A percentile compares a stretch with the other conserved stretches of the same genome.
Conservation (phyloP, 768 basidiomycete genomes). For the Lentinula detonsa region DNA sequence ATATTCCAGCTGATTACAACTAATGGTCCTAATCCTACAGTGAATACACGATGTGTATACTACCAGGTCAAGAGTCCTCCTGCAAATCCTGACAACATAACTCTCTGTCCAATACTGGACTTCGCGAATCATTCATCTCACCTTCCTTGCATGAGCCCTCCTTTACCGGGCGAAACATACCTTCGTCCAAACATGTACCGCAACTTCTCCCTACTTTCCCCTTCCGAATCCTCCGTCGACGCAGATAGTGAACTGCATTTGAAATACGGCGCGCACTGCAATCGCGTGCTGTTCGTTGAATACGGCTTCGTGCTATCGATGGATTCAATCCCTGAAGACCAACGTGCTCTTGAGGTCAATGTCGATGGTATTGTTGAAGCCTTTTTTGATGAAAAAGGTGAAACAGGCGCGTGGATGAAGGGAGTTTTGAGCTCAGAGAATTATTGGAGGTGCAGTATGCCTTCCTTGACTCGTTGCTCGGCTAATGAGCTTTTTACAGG, state of each 20-base stretch:
- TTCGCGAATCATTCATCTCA: conserved; percentile 73
- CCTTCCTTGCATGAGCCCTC: background rate
- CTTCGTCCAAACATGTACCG: conserved; percentile 29
- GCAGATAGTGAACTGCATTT: conserved; percentile 66
- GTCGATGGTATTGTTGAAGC: conserved; percentile 48
- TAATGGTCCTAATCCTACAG: conserved; percentile 29
- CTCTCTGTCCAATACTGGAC: conserved; percentile 86
- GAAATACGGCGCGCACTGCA: conserved; percentile 76
- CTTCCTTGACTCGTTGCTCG: background rate
- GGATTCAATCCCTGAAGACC: conserved; percentile 19
- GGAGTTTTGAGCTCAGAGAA: conserved; percentile 50
- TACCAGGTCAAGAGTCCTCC: conserved; percentile 45
- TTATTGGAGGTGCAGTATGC: conserved; percentile 74
- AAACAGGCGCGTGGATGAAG: conserved; percentile 40
- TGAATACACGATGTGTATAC: conserved; percentile 90
- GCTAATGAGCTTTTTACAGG: conserved; percentile 29
- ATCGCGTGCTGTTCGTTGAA: conserved; percentile 74
- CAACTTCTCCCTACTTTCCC: conserved; percentile 48
- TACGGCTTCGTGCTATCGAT: conserved; percentile 73
- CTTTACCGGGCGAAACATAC: conserved; percentile 22
- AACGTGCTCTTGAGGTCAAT: conserved; percentile 50
- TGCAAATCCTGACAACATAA: conserved; percentile 68
- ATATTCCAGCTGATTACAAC: background rate
- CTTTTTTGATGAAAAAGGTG: conserved; percentile 39
- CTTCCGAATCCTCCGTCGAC: conserved; percentile 31